Base-by-base conservation (phyloP, 129 eudicot genomes). In the Flaveria ramosissima region DNA sequence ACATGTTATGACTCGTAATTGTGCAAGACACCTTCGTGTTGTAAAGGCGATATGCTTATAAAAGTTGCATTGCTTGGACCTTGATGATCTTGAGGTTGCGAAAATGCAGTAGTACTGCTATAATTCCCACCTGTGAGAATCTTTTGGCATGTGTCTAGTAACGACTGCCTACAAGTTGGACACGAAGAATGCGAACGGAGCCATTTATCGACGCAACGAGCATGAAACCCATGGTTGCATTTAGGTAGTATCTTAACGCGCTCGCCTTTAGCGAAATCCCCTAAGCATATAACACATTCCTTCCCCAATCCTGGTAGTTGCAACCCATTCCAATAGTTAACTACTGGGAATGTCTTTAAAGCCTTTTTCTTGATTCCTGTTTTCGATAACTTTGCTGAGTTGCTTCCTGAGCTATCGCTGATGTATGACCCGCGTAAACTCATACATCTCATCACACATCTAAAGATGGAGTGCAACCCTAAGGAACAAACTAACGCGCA, bases 401-500 rank as follows among this genome's bases (percentile, higher is more conserved):
- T 16, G 3, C 47, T 80, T 65, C 12, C 53, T 1, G 71, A 70
- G 74, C 50, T 52, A 45, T 27, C 27, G 10, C 80, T 60, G 10
- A 50, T 19, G 42, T 83, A 75, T 0, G 90, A 55, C 6, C 90
- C 61, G 14, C 76, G 80, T 1, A 83, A 26, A 52, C 68, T 79
- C 1, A 94, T 81, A 69, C 96, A 92, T 74, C 90, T 83, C 15
- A 92, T 30, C 11, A 88, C 98, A 47, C 98, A 92, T 70, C 85
- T 81, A 51, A 90, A 83, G 78, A 92, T 88, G 57, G 96, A 92
- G 59, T 92, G 90, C 46, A 92, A 72, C 1, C 92, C 98, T 19
- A 92, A 78, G n/a, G 98, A 92, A 66, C 98, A 92, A 55, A 92
- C 87, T 68, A 92, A 52, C 63, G 96, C 98, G 68, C 96, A 92